Evolutionary conservation across 2,329 filamentous ascomycete species (phyloP).

Genomic region (Pyrenophora teres): DNA sequence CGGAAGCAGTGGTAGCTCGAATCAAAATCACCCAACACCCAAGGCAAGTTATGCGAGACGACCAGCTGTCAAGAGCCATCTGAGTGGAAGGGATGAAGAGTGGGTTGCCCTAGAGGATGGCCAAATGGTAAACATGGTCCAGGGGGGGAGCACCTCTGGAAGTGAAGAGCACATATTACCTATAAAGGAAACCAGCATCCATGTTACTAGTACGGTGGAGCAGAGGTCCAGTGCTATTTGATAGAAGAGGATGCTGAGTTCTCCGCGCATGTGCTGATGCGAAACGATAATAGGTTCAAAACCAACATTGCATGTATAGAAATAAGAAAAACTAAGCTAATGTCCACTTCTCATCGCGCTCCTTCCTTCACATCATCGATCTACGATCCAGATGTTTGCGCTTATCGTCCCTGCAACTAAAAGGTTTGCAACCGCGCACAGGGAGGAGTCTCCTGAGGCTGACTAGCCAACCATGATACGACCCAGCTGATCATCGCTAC

Average conservation of each 20-base stretch:
- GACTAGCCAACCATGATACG: neutral
- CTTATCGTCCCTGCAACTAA: neutral
- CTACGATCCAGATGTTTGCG: too few species aligned
- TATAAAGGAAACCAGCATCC: slow-evolving; percentile 3
- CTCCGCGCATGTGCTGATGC: neutral
- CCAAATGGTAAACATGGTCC: slow-evolving; percentile 8
- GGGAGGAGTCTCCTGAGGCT: neutral
- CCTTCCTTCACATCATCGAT: too few species aligned
- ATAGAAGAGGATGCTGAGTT: neutral
- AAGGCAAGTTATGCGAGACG: slow-evolving; percentile 7
- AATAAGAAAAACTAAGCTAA: neutral
- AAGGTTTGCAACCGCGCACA: too few species aligned
- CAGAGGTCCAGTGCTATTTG: slow-evolving; percentile 4
- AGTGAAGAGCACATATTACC: slow-evolving; percentile 10
- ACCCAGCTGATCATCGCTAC: neutral
- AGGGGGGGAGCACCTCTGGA: slow-evolving; percentile 3
- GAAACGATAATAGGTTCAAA: neutral
- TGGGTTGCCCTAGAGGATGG: slow-evolving; percentile 10
- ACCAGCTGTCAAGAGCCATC: slow-evolving; percentile 7
- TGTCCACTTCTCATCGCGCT: neutral
- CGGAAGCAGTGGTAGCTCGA: slow-evolving; percentile 6
- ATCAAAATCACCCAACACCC: slow-evolving; percentile 5
- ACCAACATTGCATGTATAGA: neutral
- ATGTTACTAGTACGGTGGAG: slow-evolving; percentile 10
- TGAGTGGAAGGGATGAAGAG: slow-evolving; percentile 11